phyloP scores from a whole-genome alignment of 352 stramenopile genomes.

The Globisporangium perplexum region DNA sequence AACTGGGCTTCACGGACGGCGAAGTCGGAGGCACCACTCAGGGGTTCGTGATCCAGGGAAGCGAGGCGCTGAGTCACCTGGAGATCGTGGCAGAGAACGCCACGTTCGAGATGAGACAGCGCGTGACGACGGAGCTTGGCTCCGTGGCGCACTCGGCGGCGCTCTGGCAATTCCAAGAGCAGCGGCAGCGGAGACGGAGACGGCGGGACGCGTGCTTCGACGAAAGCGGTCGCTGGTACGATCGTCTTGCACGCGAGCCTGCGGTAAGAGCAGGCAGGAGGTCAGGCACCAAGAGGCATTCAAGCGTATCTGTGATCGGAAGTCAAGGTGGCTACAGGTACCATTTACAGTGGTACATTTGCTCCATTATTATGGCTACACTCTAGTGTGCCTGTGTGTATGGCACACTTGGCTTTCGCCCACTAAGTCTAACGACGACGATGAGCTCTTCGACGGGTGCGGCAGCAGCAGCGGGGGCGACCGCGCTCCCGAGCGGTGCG shows the following conservation, averaged over 20 bases:
- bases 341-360: too few relatives aligned
- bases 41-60: constrained; percentile 17
- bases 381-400: too few relatives aligned
- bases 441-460: too few relatives aligned
- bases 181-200: not conserved
- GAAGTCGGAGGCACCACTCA: not conserved
- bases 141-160: constrained; percentile 22
- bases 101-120: constrained; percentile 31
- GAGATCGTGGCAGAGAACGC: constrained; percentile 29
- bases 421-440: too few relatives aligned
- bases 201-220: not conserved
- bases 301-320: too few relatives aligned
- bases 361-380: too few relatives aligned
- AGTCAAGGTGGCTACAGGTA: too few relatives aligned
- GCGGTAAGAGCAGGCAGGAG: too few relatives aligned
- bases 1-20: constrained; percentile 20
- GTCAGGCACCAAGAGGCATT: too few relatives aligned
- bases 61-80: constrained; percentile 24
- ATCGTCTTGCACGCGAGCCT: constrained; percentile 18
- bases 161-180: constrained; percentile 15
- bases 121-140: constrained; percentile 23
- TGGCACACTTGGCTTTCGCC: too few relatives aligned
- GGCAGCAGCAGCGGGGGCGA: too few relatives aligned
- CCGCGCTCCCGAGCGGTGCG: not conserved
- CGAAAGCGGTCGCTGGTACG: constrained; percentile 13